phyloP scores from a whole-genome alignment of 2,329 filamentous ascomycete genomes.

The Beauveria medogensis region DNA sequence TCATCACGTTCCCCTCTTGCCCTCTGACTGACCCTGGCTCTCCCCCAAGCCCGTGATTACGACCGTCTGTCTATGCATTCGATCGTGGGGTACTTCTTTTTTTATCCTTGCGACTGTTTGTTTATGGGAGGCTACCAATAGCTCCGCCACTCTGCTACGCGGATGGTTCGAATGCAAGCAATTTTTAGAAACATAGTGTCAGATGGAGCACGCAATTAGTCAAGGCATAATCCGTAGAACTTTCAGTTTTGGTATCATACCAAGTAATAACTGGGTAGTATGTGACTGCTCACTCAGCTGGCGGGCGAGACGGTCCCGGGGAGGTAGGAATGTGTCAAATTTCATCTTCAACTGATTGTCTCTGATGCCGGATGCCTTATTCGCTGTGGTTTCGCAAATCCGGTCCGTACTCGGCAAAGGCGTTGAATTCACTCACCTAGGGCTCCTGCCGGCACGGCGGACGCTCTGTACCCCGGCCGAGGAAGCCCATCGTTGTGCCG shows the following conservation, averaged over 20 bases:
- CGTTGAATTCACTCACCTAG: background rate
- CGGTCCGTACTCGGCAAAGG: slow-evolving; percentile 6
- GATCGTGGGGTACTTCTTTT: background rate
- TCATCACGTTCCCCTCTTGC: background rate
- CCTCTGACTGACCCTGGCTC: background rate
- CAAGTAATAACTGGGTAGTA: background rate
- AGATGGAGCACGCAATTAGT: background rate
- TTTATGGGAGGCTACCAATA: too few relatives aligned
- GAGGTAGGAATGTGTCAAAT: background rate
- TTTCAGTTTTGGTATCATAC: too few relatives aligned
- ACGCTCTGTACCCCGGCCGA: background rate
- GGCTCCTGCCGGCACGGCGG: background rate
- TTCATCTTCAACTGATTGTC: background rate
- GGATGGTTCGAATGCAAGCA: background rate
- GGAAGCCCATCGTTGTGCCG: background rate
- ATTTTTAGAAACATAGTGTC: background rate
- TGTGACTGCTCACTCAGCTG: background rate
- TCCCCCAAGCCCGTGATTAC: background rate
- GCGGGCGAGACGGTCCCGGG: background rate
- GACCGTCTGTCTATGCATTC: background rate
- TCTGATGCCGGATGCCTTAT: background rate
- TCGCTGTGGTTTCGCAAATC: background rate
- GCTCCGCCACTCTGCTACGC: background rate
- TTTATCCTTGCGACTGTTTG: background rate
- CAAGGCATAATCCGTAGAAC: background rate